Evolutionary conservation across 306 rosid genomes (phyloP).

Genomic region (Medicago ruthenica): DNA sequence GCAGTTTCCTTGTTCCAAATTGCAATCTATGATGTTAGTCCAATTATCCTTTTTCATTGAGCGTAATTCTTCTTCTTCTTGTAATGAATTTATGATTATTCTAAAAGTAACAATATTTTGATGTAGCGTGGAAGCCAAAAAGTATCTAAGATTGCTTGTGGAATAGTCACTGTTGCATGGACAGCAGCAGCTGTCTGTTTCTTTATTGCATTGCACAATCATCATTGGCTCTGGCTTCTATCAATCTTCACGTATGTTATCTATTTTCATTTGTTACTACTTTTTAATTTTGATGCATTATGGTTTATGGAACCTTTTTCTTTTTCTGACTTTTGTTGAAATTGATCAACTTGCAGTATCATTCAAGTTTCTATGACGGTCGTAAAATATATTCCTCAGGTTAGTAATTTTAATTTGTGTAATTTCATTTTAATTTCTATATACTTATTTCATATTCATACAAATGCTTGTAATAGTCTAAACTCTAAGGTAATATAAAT

Average conservation of each 20-base stretch:
- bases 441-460: too few relatives aligned
- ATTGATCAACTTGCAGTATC: conserved; percentile 60
- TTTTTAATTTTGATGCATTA: neutral
- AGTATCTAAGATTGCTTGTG: conserved; percentile 63
- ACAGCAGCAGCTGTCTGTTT: conserved; percentile 68
- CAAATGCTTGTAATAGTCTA: neutral
- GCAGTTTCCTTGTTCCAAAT: conserved; percentile 74
- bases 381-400: conserved; percentile 96
- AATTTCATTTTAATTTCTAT: neutral
- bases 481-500: too few relatives aligned
- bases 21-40: conserved; percentile 74
- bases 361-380: conserved; percentile 85
- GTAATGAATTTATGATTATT: conserved; percentile 8
- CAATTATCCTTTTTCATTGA: neutral
- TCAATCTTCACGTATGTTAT: conserved; percentile 67
- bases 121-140: conserved; percentile 82
- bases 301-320: neutral
- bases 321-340: conserved; percentile 41
- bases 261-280: conserved; percentile 3
- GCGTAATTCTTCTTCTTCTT: neutral
- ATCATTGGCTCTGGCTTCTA: conserved; percentile 94
- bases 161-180: conserved; percentile 70
- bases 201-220: conserved; percentile 70
- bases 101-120: conserved; percentile 18
- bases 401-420: conserved; percentile 34